phyloP scores from a whole-genome alignment of 106 monocot species.

The Dendrobium chrysotoxum region DNA sequence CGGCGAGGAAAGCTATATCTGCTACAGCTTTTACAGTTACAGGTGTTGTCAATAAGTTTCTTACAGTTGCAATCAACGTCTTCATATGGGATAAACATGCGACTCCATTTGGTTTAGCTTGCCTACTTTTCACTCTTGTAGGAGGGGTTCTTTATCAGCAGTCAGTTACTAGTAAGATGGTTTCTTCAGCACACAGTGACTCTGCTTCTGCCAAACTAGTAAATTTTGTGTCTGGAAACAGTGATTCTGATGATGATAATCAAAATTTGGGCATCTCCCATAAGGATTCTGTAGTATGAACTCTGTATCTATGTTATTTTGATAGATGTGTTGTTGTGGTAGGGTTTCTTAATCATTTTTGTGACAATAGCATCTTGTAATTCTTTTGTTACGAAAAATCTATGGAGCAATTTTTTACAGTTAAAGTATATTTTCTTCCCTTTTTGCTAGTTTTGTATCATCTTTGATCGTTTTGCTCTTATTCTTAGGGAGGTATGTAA shows the following conservation, averaged over 20 bases:
- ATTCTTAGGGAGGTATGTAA: background rate
- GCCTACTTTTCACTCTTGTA: conserved; percentile 67
- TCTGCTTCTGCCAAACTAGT: conserved; percentile 13
- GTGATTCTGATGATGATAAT: conserved; percentile 35
- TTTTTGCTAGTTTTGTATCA: background rate
- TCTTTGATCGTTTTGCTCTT: background rate
- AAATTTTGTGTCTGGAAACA: conserved; percentile 2
- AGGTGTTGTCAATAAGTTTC: conserved; percentile 87
- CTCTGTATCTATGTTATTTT: background rate
- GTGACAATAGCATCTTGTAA: background rate
- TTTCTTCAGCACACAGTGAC: conserved; percentile 11
- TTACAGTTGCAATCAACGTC: conserved; percentile 85
- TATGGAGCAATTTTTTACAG: background rate
- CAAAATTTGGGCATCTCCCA: conserved; percentile 9
- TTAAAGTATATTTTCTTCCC: background rate
- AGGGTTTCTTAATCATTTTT: background rate
- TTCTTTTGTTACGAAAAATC: background rate
- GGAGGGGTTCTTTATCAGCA: conserved; percentile 92
- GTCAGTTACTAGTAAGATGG: conserved; percentile 43
- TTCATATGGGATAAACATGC: conserved; percentile 93
- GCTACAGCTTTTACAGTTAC: conserved; percentile 94
- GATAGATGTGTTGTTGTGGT: background rate
- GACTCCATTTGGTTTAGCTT: conserved; percentile 45
- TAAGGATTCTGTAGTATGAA: conserved; percentile 42
- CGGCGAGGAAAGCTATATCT: conserved; percentile 83